Evolutionary conservation across 257 asterid genomes (phyloP).

Genomic region (Solanum virginianum): DNA sequence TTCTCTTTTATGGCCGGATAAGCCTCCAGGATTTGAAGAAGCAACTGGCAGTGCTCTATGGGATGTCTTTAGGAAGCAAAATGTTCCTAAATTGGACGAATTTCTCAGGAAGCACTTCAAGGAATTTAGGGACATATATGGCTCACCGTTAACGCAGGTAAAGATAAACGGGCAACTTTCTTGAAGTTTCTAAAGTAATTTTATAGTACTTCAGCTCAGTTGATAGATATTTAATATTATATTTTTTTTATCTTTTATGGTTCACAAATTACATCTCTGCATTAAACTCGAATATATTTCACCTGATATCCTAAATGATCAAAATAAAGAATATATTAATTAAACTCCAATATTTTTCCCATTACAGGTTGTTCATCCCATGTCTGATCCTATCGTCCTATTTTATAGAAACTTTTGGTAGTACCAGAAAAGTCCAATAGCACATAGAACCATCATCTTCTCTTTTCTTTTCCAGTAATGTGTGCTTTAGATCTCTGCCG

Average conservation of each 20-base stretch:
- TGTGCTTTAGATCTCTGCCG: not conserved
- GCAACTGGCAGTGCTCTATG: conserved; percentile 69
- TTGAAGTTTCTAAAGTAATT: no score
- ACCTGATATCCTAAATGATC: not conserved
- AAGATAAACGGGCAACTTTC: not conserved
- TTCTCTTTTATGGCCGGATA: not conserved
- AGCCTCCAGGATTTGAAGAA: not conserved
- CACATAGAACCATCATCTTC: not conserved
- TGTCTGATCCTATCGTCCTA: not conserved
- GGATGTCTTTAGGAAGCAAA: conserved; percentile 86
- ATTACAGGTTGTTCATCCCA: conserved; percentile 31
- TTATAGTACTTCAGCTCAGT: not conserved
- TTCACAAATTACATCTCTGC: not conserved
- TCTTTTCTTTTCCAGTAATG: not conserved
- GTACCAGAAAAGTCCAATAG: not conserved
- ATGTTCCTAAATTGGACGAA: conserved; percentile 52
- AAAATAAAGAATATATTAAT: not conserved
- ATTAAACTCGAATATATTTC: not conserved
- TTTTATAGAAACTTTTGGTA: not conserved
- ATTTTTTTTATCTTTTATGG: no score
- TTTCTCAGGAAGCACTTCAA: conserved; percentile 38
- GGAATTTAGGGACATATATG: conserved; percentile 42
- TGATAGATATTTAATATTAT: not conserved
- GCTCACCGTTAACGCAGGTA: conserved; percentile 28
- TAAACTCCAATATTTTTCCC: not conserved